Base-by-base conservation (phyloP, 192 early-diverging fungal genomes). In the Jimgerdemannia flammicorona region DNA sequence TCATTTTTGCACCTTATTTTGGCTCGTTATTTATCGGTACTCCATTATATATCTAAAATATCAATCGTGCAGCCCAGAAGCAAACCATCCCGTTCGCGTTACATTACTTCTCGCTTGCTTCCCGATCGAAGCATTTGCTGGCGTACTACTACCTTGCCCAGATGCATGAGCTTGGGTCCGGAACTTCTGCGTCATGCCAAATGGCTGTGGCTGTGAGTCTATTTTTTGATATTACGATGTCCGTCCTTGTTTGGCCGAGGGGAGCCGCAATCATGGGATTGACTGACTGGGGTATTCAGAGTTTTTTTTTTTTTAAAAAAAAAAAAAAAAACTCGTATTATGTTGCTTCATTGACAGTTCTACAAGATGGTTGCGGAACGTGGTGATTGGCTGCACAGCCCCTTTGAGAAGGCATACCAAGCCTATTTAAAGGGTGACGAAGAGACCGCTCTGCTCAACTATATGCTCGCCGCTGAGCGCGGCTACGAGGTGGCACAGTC, bases 401-500 rank as follows among this genome's bases (percentile, higher is more conserved):
- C 89, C 6, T 83, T 95, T 40, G 81, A 85, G 4, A 79, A 79
- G 10, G 91, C 94, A 1, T 74, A 87, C 64, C 79, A 82, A 1
- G 88, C 87, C 0, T 91, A 90, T 67, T 71, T 71, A 29, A 79
- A 80, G 6, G 91, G 90, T 42, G 92, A 94, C 79, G 75, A 87
- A 44, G 91, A 94, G 19, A 84, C 83, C 18, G 94, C 95, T 1
- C 77, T 93, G 4, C 49, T 96, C 4, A 75, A 86, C 19, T 97
- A 95, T 83, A 83, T 93, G 71, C 82, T 92, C 54, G 95, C 94
- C 2, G 96, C 97, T 1, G 97, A 99, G 81, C 88, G 91, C 75
- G 98, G 98, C 8, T 90, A 90, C 79, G 93, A 95, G 75, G 83
- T 93, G 3, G 95, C 92, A 3, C 97, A 98, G 81, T 84, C 91